phyloP scores from a whole-genome alignment of 345 rosid species.

The Pseudoturritis turrita region DNA sequence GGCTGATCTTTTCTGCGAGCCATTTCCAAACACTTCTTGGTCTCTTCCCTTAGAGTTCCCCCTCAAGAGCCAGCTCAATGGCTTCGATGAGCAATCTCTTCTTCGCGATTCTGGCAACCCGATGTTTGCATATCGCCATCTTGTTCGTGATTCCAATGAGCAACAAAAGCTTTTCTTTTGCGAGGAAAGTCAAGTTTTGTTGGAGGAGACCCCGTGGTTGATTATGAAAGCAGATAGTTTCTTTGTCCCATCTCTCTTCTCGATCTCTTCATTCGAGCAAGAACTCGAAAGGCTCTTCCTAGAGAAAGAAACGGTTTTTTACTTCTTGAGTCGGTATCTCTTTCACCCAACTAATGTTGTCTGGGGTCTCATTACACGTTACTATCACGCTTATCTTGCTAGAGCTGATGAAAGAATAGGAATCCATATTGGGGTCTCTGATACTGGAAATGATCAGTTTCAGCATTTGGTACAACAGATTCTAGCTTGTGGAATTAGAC shows the following conservation, averaged over 20 bases:
- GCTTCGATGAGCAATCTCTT: neutral
- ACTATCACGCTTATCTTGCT: slow-evolving; percentile 24
- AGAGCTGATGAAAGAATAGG: slow-evolving; percentile 31
- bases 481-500: slow-evolving; percentile 23
- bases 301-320: slow-evolving; percentile 30
- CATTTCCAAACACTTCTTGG: slow-evolving; percentile 34
- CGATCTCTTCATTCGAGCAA: slow-evolving; percentile 12
- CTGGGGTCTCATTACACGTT: slow-evolving; percentile 36
- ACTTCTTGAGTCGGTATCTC: slow-evolving; percentile 35
- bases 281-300: slow-evolving; percentile 27
- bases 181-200: slow-evolving; percentile 18
- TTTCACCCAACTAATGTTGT: slow-evolving; percentile 38
- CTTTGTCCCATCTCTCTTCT: slow-evolving; percentile 29
- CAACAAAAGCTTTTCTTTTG: slow-evolving; percentile 33
- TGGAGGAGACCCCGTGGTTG: slow-evolving; percentile 25
- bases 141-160: slow-evolving; percentile 11
- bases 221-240: slow-evolving; percentile 21
- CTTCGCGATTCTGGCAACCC: slow-evolving; percentile 20
- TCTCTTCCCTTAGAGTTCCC: slow-evolving; percentile 31
- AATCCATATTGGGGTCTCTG: slow-evolving; percentile 27
- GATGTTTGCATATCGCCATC: slow-evolving; percentile 17
- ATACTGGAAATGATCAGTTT: neutral
- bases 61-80: neutral
- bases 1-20: slow-evolving; percentile 38
- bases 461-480: slow-evolving; percentile 27